These are phyloP conservation scores for Cytospora leucostoma DNA, from an alignment of 2,329 filamentous ascomycete genomes.

Conservation along the genomic window DNA sequence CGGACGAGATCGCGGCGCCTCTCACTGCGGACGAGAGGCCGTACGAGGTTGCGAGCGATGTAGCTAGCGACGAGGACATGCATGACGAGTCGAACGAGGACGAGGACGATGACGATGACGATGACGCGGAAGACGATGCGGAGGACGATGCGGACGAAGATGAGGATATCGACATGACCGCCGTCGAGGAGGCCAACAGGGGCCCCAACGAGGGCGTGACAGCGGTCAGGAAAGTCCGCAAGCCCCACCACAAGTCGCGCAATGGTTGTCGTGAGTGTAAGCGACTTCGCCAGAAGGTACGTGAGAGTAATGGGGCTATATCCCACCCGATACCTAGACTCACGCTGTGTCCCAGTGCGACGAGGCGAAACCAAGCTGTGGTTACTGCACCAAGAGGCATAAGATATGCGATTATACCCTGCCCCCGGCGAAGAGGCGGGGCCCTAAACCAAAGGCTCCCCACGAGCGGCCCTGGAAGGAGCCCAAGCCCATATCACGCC, in stretches of 20 bases:
- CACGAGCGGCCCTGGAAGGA: slow-evolving; percentile 1
- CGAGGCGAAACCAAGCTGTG: background rate
- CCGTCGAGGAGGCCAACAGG: background rate
- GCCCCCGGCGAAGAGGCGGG: background rate
- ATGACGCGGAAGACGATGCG: background rate
- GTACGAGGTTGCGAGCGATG: background rate
- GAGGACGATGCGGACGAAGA: background rate
- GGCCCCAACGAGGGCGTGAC: background rate
- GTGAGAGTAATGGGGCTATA: background rate
- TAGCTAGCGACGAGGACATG: background rate
- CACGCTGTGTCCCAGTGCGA: background rate
- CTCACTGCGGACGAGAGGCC: background rate
- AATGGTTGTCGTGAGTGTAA: background rate
- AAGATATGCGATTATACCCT: background rate
- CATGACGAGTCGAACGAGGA: background rate
- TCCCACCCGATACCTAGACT: background rate
- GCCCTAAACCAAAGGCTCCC: background rate
- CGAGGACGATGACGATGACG: background rate
- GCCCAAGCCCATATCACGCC: background rate
- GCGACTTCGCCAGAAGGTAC: background rate
- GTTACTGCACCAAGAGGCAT: background rate
- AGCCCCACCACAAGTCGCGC: background rate
- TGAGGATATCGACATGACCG: background rate
- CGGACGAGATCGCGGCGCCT: background rate
- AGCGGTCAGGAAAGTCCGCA: background rate